A percentile compares a stretch with the other conserved stretches of the same genome.
Evolutionary conservation across 163 green algal genomes (phyloP).

Genomic region (Scenedesmus sp.): DNA sequence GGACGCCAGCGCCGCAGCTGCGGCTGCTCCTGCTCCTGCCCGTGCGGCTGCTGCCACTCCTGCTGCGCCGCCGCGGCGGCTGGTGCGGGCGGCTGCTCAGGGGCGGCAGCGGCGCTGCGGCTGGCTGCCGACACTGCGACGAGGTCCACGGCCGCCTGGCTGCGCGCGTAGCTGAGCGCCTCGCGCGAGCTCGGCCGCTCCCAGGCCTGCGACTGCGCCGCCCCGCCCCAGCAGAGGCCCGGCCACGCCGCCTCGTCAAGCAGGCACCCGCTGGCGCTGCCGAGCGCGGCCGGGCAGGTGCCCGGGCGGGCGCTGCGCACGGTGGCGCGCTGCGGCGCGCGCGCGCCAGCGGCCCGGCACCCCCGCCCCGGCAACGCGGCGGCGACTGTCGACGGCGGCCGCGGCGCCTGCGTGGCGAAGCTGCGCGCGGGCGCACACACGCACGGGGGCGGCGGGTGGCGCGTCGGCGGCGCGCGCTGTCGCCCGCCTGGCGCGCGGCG

Average conservation of each 20-base stretch:
- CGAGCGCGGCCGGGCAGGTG: too few species aligned
- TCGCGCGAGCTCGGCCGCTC: slow-evolving; percentile 5
- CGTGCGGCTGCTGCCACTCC: slow-evolving; percentile 7
- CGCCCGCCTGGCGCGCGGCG: too few species aligned
- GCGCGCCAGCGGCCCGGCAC: slow-evolving; percentile 20
- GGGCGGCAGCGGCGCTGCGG: background rate
- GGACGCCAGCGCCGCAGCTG: background rate
- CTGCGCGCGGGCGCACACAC: slow-evolving; percentile 1
- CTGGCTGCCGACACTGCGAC: slow-evolving; percentile 1
- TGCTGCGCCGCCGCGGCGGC: slow-evolving; percentile 6
- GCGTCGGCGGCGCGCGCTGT: too few species aligned
- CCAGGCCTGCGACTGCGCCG: too few species aligned
- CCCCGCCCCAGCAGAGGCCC: too few species aligned
- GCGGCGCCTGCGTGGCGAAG: slow-evolving; percentile 16
- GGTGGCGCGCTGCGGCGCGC: too few species aligned
- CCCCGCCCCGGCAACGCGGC: too few species aligned
- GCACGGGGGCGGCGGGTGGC: background rate
- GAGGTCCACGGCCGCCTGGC: background rate
- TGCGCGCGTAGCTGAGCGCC: slow-evolving; percentile 3
- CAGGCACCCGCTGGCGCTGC: too few species aligned
- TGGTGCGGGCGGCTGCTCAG: background rate
- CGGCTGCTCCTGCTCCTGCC: background rate
- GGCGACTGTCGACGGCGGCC: background rate
- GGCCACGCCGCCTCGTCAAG: too few species aligned
- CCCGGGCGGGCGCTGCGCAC: too few species aligned